Conservation (phyloP, 495 filamentous ascomycete species). For the Aspergillus baeticus region DNA sequence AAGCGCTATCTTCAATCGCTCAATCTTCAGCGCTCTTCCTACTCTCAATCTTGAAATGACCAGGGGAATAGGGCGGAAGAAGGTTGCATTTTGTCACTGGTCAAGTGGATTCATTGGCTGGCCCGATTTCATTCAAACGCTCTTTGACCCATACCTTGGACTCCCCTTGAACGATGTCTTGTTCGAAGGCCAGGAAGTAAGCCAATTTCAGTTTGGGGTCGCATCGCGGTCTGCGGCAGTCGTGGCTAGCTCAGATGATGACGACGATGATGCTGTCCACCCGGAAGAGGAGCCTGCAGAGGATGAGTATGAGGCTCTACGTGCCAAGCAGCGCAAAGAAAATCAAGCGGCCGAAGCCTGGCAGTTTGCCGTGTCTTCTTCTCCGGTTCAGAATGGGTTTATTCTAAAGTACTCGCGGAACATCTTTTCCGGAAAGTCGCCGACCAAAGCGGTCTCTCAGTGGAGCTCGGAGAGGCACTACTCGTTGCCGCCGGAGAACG, state of each 20-base stretch:
- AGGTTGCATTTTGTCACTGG: slow-evolving; percentile 35
- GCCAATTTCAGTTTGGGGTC: slow-evolving; percentile 37
- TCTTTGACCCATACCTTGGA: slow-evolving; percentile 23
- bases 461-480: slow-evolving; percentile 46
- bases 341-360: slow-evolving; percentile 34
- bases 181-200: slow-evolving; percentile 21
- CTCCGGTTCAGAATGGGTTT: slow-evolving; percentile 28
- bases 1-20: slow-evolving; percentile 27
- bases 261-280: slow-evolving; percentile 22
- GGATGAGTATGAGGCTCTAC: slow-evolving; percentile 12
- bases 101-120: slow-evolving; percentile 36
- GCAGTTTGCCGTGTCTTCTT: slow-evolving; percentile 27
- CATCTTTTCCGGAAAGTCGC: slow-evolving; percentile 39
- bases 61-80: slow-evolving; percentile 30
- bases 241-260: slow-evolving; percentile 20
- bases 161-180: slow-evolving; percentile 24
- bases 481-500: slow-evolving; percentile 28
- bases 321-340: slow-evolving; percentile 21
- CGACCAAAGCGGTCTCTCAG: slow-evolving; percentile 35
- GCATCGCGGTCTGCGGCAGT: slow-evolving; percentile 23
- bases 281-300: slow-evolving; percentile 26
- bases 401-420: slow-evolving; percentile 40
- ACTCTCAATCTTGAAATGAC: slow-evolving; percentile 29
- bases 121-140: slow-evolving; percentile 25
- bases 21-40: slow-evolving; percentile 27